Percentiles rank a stretch among this genome's conserved stretches.
phyloP scores from a whole-genome alignment of 73 alveolate species.

The Stentor roeselii region DNA sequence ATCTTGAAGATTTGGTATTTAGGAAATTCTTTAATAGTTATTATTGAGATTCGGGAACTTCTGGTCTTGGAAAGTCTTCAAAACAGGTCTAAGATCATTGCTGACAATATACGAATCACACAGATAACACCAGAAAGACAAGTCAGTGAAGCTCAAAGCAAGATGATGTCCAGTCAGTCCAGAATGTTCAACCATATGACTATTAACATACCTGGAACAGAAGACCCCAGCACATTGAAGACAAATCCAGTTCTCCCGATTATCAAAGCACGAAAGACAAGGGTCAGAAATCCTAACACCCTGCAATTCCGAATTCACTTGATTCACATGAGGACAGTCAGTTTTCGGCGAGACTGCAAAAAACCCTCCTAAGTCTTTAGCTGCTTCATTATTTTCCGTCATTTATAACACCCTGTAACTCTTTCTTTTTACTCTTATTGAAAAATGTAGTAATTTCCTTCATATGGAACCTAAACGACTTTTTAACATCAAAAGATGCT shows the following conservation, averaged over 20 bases:
- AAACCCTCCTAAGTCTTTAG: conserved; percentile 25
- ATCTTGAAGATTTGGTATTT: too few relatives aligned
- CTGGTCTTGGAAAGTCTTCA: background rate
- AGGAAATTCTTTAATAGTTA: too few relatives aligned
- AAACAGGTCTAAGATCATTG: background rate
- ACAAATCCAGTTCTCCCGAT: conserved; percentile 76
- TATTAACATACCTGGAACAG: conserved; percentile 71
- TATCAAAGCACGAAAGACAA: conserved; percentile 44
- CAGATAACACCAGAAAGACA: conserved; percentile 74
- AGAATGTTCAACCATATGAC: conserved; percentile 68
- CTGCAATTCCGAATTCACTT: background rate
- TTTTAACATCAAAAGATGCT: background rate
- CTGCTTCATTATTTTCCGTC: background rate
- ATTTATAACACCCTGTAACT: background rate
- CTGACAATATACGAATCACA: conserved; percentile 23
- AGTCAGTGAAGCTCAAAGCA: conserved; percentile 69
- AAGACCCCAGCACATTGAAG: conserved; percentile 48
- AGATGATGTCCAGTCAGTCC: conserved; percentile 46
- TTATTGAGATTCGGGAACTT: background rate
- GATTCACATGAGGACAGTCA: conserved; percentile 69
- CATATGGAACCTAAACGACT: too few relatives aligned
- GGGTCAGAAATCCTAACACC: conserved; percentile 30
- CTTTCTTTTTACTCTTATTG: too few relatives aligned
- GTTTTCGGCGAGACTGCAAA: conserved; percentile 55
- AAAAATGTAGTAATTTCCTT: too few relatives aligned